These are phyloP conservation scores for Onygenales sp. DNA, from an alignment of 2,329 filamentous ascomycete species.

Conservation along the genomic window DNA sequence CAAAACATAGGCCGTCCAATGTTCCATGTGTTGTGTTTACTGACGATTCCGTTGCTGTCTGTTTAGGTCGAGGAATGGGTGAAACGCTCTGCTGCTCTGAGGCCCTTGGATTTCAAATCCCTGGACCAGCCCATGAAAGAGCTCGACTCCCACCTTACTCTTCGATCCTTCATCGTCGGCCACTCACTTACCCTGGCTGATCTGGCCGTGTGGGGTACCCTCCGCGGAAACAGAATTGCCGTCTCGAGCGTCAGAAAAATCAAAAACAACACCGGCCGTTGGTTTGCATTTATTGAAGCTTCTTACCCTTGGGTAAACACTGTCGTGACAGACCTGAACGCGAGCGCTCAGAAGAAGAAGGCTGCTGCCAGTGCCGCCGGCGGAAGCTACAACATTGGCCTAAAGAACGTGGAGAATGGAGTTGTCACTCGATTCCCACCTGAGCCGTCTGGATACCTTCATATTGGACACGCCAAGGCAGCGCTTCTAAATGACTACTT, in stretches of 20 bases:
- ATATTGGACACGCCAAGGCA: constrained; percentile 76
- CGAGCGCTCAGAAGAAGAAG: constrained; percentile 12
- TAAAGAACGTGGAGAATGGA: constrained; percentile 19
- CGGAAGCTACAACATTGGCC: constrained; percentile 20
- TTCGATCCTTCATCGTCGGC: constrained; percentile 15
- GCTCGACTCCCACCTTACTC: constrained; percentile 14
- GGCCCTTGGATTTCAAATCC: constrained; percentile 12
- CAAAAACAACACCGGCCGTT: constrained; percentile 10
- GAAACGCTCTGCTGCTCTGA: constrained; percentile 9
- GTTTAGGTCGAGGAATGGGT: constrained; percentile 15
- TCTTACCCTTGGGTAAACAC: constrained; percentile 15
- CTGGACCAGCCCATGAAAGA: constrained; percentile 15
- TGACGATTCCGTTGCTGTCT: background rate
- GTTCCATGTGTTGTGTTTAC: background rate
- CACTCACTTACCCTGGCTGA: constrained; percentile 14
- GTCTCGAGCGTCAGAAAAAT: constrained; percentile 7
- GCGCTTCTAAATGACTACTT: constrained; percentile 95
- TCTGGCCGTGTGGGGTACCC: constrained; percentile 13
- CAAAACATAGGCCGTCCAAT: background rate
- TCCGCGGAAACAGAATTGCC: constrained; percentile 15
- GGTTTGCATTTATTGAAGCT: constrained; percentile 16
- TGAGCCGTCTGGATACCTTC: constrained; percentile 27
- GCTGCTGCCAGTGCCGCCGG: constrained; percentile 15
- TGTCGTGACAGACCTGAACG: constrained; percentile 11
- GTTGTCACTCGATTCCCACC: constrained; percentile 28